Percentiles rank a stretch among this genome's conserved stretches.
phyloP scores from a whole-genome alignment of 345 rosid genomes.

The Isatis tinctoria region DNA sequence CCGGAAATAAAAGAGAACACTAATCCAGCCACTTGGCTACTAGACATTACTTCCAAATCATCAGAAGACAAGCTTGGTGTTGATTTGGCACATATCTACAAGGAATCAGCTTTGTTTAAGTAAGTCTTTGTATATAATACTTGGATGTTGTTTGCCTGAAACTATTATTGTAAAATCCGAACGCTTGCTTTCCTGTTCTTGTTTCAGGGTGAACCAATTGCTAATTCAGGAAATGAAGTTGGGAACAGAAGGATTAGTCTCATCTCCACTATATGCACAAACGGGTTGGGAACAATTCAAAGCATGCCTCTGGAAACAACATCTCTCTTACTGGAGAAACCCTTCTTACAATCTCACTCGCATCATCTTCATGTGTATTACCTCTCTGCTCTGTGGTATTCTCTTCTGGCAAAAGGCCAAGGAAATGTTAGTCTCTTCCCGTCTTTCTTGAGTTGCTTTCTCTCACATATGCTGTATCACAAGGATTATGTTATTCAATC shows the following conservation, averaged over 20 bases:
- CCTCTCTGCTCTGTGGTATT: slow-evolving; percentile 38
- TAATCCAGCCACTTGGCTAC: slow-evolving; percentile 55
- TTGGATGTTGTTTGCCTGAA: neutral
- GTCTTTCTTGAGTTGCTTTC: neutral
- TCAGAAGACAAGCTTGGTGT: slow-evolving; percentile 38
- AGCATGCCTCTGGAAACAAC: slow-evolving; percentile 58
- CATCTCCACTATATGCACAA: slow-evolving; percentile 35
- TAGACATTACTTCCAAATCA: slow-evolving; percentile 41
- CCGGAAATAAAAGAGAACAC: slow-evolving; percentile 35
- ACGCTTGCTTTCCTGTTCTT: neutral
- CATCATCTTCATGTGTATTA: slow-evolving; percentile 16
- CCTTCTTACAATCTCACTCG: slow-evolving; percentile 48
- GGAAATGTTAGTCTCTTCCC: slow-evolving; percentile 34
- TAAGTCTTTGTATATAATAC: slow-evolving; percentile 6
- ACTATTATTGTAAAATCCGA: neutral
- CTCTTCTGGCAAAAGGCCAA: slow-evolving; percentile 49
- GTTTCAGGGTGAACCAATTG: slow-evolving; percentile 30
- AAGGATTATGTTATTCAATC: neutral
- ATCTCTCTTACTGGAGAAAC: slow-evolving; percentile 57
- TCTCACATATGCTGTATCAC: neutral
- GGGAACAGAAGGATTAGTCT: slow-evolving; percentile 28
- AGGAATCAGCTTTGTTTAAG: slow-evolving; percentile 31
- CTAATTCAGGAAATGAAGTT: slow-evolving; percentile 26
- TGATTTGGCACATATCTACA: slow-evolving; percentile 33
- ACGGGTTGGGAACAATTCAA: slow-evolving; percentile 43